Base-by-base conservation (phyloP, 306 rosid genomes). In the Oemleria cerasiformis region DNA sequence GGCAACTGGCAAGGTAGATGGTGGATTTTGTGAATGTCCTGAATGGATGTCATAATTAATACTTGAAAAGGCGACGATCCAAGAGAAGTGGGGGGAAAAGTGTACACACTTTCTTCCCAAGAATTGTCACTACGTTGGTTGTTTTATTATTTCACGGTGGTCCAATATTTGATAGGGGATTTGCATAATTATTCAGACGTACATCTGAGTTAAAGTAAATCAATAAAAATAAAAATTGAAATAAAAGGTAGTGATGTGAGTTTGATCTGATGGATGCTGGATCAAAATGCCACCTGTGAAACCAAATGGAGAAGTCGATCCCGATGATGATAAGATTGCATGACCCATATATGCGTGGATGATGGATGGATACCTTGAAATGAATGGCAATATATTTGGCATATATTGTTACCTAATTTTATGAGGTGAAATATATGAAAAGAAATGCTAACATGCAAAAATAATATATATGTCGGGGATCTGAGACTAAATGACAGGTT, bases 401-500 rank as follows among this genome's bases (percentile, higher is more conserved):
- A 30, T 1, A 30, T 2, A 2, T 30, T 30, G 78, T 60, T 17
- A 77, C 80, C 80, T 74, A n/a, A n/a, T 84, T 62, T 58, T 30
- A 30, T 30, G 36, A 30, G 36, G 36, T 30, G 36, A 25, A 25
- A 25, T 2, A 2, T 25, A 25, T 25, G 30, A 25, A 25, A 25
- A 1, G 30, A 25, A 25, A 51, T n/a, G 57, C 21, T 51, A 7
- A 67, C 80, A 70, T 79, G 83, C 78, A 78, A 78, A 77, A 81
- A 67, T 73, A 80, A 57, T 76, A 72, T 79, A 75, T 30, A 30
- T 30, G 97, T 92, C 86, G 88, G 92, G 81, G 47, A 81, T 63
- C 73, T 23, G 63, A 65, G 84, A 70, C 96, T 79, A 86, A 81
- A 80, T 84, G 92, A 81, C 90, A 84, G 79, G 48, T 69, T 75